Conservation (phyloP, 2,329 filamentous ascomycete genomes). For the Aschersonia sp. region DNA sequence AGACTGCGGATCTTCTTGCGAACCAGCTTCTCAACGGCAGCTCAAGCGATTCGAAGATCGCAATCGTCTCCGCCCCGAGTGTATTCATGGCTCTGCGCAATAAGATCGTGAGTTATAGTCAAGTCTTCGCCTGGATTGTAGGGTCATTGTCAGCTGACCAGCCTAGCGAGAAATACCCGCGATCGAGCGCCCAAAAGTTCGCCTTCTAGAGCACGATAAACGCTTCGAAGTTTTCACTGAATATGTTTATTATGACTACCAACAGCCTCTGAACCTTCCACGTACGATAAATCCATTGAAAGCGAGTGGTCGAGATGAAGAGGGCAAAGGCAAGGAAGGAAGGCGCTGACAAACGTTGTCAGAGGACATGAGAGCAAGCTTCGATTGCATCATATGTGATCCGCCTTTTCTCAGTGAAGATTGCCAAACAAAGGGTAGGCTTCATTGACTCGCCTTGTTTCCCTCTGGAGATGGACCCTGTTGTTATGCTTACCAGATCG, state of each 20-base stretch:
- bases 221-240: conserved; percentile 62
- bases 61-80: conserved; percentile 59
- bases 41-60: conserved; percentile 42
- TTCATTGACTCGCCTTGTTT: background rate
- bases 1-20: conserved; percentile 51
- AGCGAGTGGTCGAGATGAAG: too few relatives aligned
- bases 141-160: background rate
- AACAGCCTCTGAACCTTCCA: conserved; percentile 51
- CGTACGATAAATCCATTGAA: conserved; percentile 16
- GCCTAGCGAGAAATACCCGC: conserved; percentile 8
- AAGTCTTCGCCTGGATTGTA: background rate
- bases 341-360: too few relatives aligned
- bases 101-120: conserved; percentile 33
- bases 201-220: conserved; percentile 59
- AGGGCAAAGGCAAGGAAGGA: too few relatives aligned
- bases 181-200: conserved; percentile 34
- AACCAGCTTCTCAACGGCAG: conserved; percentile 49
- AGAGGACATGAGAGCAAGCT: conserved; percentile 43
- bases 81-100: conserved; percentile 68
- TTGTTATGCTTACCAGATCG: background rate
- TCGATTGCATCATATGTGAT: conserved; percentile 60
- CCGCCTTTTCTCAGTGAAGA: conserved; percentile 70
- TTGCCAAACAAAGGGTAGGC: conserved; percentile 61
- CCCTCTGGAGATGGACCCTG: too few relatives aligned
- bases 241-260: conserved; percentile 62